Percentiles rank a stretch among this genome's conserved stretches.
phyloP scores from a whole-genome alignment of 768 basidiomycete genomes.

The Russula sp. region DNA sequence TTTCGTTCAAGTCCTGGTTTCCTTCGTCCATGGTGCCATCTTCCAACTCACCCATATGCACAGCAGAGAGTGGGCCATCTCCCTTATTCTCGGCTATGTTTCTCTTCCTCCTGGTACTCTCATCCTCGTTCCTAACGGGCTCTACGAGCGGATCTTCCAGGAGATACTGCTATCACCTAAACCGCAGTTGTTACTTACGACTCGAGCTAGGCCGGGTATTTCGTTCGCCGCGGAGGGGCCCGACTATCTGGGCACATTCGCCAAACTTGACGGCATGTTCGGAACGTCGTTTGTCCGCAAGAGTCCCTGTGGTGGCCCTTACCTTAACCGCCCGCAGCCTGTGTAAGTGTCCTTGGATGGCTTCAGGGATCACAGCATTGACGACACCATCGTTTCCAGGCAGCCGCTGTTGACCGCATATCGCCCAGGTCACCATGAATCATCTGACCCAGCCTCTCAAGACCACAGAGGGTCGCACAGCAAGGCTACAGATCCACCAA shows the following conservation, averaged over 20 bases:
- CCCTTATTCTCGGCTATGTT: slow-evolving; percentile 77
- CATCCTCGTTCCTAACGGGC: slow-evolving; percentile 70
- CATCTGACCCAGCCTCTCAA: too few species aligned
- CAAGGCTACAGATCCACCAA: too few species aligned
- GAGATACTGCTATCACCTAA: slow-evolving; percentile 54
- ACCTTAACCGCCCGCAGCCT: too few species aligned
- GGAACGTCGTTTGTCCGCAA: too few species aligned
- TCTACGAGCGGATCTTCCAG: slow-evolving; percentile 61
- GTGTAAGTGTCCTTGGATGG: too few species aligned
- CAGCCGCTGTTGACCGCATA: too few species aligned
- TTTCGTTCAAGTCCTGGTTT: slow-evolving; percentile 78
- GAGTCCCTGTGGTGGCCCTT: too few species aligned
- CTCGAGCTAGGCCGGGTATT: slow-evolving; percentile 54
- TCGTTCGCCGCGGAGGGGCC: slow-evolving; percentile 77
- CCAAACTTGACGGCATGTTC: slow-evolving; percentile 67
- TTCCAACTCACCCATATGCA: slow-evolving; percentile 80
- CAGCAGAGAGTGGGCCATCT: slow-evolving; percentile 91
- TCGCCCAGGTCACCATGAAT: too few species aligned
- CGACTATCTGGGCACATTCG: slow-evolving; percentile 81
- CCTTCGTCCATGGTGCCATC: slow-evolving; percentile 85
- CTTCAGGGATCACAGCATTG: too few species aligned
- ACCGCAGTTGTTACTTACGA: slow-evolving; percentile 59
- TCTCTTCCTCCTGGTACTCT: slow-evolving; percentile 84
- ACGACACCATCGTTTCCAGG: too few species aligned
- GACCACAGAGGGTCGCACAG: too few species aligned